Base-by-base conservation (phyloP, 2,329 filamentous ascomycete species). In the Botrytis squamosa region DNA sequence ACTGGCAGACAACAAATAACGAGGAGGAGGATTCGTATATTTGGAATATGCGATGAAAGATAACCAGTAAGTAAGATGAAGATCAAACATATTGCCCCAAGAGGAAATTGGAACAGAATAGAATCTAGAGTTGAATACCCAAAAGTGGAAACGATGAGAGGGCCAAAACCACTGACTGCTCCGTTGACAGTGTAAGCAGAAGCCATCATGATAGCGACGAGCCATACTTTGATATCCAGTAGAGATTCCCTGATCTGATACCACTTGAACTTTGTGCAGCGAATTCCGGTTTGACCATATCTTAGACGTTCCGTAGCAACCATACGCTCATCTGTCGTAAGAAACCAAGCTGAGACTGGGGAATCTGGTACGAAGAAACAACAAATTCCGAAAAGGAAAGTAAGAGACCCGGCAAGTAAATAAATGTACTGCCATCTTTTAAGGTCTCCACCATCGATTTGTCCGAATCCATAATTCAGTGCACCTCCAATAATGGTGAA, bases 41-140 rank as follows among this genome's bases (percentile, higher is more conserved):
- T 91, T 2, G 83, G 85, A 71, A 91, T 83, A 1, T 85, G 84
- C 0, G 88, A 86, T 8, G 88, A 88, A 1, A 93, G 83, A 76
- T 86, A 93, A 0, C 92, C 92, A 4, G 89, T 90, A 0, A 89
- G 78, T 0, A 92, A 85, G 71, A 94, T 93, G 69, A 86, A 86
- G 66, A 93, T 83, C 75, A 91, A 86, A 78, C 89, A 91, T n/a
- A 94, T 80, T 0, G 83, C 90, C 1, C 92, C 92, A 0, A 94
- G 86, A 0, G 92, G 92, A 74, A 94, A 93, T 78, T 94, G 92
- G 79, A 92, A 90, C 0, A 94, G 84, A 74, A 94, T 93, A 0
- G 90, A 88, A 46, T 91, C 85, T 0, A 91, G 85, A 0, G 88
- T 86, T 36, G 85, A 85, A 82, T 87, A 93, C 72, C 91, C 91